A percentile compares a stretch with the other conserved stretches of the same genome.
Conservation (phyloP, 1,284 basidiomycete genomes). For the Wallemia mellicola region DNA sequence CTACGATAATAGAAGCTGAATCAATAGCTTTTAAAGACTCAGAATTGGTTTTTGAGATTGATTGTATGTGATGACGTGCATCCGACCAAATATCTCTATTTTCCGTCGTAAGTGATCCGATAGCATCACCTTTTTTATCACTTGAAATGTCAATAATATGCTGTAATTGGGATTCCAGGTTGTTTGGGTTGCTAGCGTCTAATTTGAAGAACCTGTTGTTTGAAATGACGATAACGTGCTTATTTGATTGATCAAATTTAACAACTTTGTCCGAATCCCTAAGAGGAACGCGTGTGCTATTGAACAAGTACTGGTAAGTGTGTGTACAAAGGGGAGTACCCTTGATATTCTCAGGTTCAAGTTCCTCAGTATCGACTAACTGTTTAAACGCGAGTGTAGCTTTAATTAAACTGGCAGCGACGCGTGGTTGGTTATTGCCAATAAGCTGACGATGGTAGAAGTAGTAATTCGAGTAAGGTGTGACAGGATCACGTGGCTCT, state of each 20-base stretch:
- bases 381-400: slow-evolving; percentile 54
- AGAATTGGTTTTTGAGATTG: slow-evolving; percentile 24
- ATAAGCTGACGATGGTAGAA: slow-evolving; percentile 32
- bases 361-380: slow-evolving; percentile 44
- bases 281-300: slow-evolving; percentile 55
- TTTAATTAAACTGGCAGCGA: slow-evolving; percentile 41
- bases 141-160: slow-evolving; percentile 42
- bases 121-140: slow-evolving; percentile 13
- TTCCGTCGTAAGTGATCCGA: slow-evolving; percentile 62
- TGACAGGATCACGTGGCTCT: slow-evolving; percentile 35
- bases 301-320: slow-evolving; percentile 94
- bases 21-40: slow-evolving; percentile 48
- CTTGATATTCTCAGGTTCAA: slow-evolving; percentile 71
- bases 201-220: slow-evolving; percentile 77
- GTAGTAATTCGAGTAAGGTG: slow-evolving; percentile 85
- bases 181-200: slow-evolving; percentile 41
- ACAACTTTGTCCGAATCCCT: slow-evolving; percentile 53
- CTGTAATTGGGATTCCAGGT: slow-evolving; percentile 48
- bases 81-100: slow-evolving; percentile 77
- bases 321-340: slow-evolving; percentile 63
- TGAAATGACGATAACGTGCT: slow-evolving; percentile 66
- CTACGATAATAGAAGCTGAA: slow-evolving; percentile 60
- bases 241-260: slow-evolving; percentile 52
- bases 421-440: slow-evolving; percentile 26
- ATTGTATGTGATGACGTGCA: slow-evolving; percentile 16